Evolutionary conservation across 2,329 filamentous ascomycete genomes (phyloP), one percentile per base, ranked within the genome.

Genomic region (Apiospora koreana): DNA sequence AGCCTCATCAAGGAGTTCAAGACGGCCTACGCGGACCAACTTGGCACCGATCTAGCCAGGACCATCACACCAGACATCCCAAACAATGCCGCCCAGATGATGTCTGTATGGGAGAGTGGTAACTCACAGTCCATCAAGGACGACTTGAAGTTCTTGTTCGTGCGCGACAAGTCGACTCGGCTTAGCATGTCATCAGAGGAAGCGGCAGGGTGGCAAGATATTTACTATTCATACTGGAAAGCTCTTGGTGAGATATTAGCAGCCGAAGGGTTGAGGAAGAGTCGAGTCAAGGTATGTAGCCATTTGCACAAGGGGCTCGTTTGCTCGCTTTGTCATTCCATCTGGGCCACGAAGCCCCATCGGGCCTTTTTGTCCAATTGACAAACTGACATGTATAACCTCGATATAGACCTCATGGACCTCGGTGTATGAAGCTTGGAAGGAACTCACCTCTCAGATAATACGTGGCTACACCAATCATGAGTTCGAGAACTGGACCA

Each of bases 371-470:
- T 62, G 54, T 21, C 18, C 54, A 23, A 62, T 62, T 38, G 14
- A 38, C 54, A 38, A 66, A 66, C 64, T 66, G 41, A 66, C 64
- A 45, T n/a, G 41, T 42, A 42, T 12, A 71, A 76, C 69, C 50
- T 21, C 21, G 28, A 21, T 18, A 45, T 62, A 80, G 75, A 83
- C 89, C n/a, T 89, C 93, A 70, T 97, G 93, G 91, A 87, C 87
- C n/a, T 92, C 88, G 69, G 93, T 95, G 0, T 99, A 97, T 78
- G 92, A 94, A 72, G 84, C 91, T 14, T 98, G 96, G 95, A 97
- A 94, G 78, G 93, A 97, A 50, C 79, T 98, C 72, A 89, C 93
- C 64, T 93, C 92, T 73, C 85, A 86, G 65, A 85, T 98, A 48
- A 91, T 95, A 70, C 89, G 94, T 74, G 94, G 94, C 42, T 98